phyloP scores from a whole-genome alignment of 2,329 filamentous ascomycete genomes.

The Ascocoryne sarcoides region DNA sequence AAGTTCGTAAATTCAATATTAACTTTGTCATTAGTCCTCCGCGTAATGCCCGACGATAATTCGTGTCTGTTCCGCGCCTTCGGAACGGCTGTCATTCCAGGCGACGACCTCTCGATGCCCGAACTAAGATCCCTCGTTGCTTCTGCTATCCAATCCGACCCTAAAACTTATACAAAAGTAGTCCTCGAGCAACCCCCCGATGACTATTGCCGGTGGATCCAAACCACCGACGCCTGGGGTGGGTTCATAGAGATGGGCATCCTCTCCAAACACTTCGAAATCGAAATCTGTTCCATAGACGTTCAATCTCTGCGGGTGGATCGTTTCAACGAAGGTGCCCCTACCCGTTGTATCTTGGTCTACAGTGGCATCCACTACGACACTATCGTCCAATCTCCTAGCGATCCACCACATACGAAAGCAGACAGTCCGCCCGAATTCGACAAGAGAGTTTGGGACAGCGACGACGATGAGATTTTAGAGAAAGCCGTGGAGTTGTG shows the following conservation, averaged over 20 bases:
- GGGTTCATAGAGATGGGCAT: slow-evolving; percentile 86
- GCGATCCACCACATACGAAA: slow-evolving; percentile 44
- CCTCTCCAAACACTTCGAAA: slow-evolving; percentile 71
- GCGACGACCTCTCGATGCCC: slow-evolving; percentile 55
- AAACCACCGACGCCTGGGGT: slow-evolving; percentile 75
- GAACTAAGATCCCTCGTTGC: slow-evolving; percentile 72
- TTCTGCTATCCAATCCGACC: slow-evolving; percentile 65
- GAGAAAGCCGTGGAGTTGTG: slow-evolving; percentile 58
- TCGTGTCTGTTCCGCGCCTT: slow-evolving; percentile 90
- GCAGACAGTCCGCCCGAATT: slow-evolving; percentile 58
- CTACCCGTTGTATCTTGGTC: slow-evolving; percentile 65
- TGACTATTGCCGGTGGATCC: slow-evolving; percentile 76
- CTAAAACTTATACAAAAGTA: slow-evolving; percentile 63
- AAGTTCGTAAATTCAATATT: neutral
- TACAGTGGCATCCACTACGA: slow-evolving; percentile 96
- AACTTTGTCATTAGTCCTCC: slow-evolving; percentile 47
- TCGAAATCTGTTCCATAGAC: slow-evolving; percentile 80
- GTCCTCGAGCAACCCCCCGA: slow-evolving; percentile 63
- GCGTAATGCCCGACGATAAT: slow-evolving; percentile 96
- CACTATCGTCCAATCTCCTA: slow-evolving; percentile 67
- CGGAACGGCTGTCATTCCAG: slow-evolving; percentile 61
- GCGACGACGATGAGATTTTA: slow-evolving; percentile 57
- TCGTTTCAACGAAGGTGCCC: slow-evolving; percentile 65
- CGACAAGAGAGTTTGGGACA: slow-evolving; percentile 56
- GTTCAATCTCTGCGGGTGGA: slow-evolving; percentile 61